These are phyloP conservation scores for Podaxis sp. DNA, from an alignment of 768 basidiomycete species.

Conservation along the genomic window DNA sequence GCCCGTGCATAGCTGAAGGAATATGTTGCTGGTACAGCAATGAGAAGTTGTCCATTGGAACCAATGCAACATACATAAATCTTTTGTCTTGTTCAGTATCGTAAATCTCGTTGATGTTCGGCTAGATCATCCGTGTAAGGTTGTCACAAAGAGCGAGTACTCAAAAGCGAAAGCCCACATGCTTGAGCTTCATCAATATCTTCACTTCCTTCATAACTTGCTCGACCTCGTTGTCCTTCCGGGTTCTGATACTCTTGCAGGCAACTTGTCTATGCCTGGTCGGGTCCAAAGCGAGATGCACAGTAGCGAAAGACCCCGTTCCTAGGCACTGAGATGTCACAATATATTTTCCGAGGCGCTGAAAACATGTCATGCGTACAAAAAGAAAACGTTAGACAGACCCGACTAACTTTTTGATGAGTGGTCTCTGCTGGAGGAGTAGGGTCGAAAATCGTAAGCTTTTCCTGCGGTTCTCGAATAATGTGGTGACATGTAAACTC, in stretches of 20 bases:
- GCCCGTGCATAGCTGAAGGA: slow-evolving; percentile 82
- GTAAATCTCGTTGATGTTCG: slow-evolving; percentile 79
- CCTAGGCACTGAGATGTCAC: slow-evolving; percentile 83
- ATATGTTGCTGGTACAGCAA: slow-evolving; percentile 58
- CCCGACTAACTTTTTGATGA: slow-evolving; percentile 49
- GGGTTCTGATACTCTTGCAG: slow-evolving; percentile 76
- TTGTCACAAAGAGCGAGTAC: not conserved
- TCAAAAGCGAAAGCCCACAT: slow-evolving; percentile 43
- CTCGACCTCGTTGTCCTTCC: slow-evolving; percentile 55
- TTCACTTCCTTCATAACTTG: slow-evolving; percentile 79
- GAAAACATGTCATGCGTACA: slow-evolving; percentile 3
- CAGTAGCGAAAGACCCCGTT: slow-evolving; percentile 79
- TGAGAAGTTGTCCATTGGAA: not conserved
- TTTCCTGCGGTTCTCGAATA: slow-evolving; percentile 52
- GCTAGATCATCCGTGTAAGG: slow-evolving; percentile 38
- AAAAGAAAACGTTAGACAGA: not conserved
- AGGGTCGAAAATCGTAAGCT: slow-evolving; percentile 57
- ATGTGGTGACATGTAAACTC: slow-evolving; percentile 68
- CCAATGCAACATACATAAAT: slow-evolving; percentile 47
- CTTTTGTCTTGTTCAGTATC: slow-evolving; percentile 62
- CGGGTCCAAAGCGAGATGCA: slow-evolving; percentile 74
- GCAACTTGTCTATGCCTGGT: slow-evolving; percentile 70
- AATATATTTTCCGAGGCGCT: slow-evolving; percentile 66
- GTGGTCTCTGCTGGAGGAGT: slow-evolving; percentile 54
- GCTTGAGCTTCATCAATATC: slow-evolving; percentile 68